Base-by-base conservation (phyloP, 2,329 filamentous ascomycete genomes). In the Cercospora janseana region DNA sequence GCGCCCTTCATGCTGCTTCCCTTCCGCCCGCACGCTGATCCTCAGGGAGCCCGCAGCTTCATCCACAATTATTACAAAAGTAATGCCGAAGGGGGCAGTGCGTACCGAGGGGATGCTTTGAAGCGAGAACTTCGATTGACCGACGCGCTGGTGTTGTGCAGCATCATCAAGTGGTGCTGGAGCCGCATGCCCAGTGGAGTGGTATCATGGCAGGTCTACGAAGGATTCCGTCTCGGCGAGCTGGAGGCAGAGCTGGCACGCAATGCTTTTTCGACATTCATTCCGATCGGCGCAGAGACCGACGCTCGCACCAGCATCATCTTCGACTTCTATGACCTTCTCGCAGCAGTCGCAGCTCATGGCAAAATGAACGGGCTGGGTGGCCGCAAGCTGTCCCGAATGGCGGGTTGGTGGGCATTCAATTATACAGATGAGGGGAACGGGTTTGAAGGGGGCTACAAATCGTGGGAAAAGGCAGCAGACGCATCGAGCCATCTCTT, bases 331-430 rank as follows among this genome's bases (percentile, higher is more conserved):
- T 98, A 97, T 71, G 92, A 97, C 62, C 81, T 98, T 0, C 74
- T 98, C 35, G 84, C 92, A 3, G 89, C 92, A 6, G 83, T 96
- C 61, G 91, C 93, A 26, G 93, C 93, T 10, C 88, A 96, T 64
- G 88, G 88, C 60, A 97, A 97, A 73, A 83, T 77, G 47, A 98
- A 98, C 68, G 93, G 93, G 34, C 81, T 98, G 56, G 88, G 90
- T 54, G 93, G 93, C 20, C 83, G 91, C 57, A 97, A 97, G 69
- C 79, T 98, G 47, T 97, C 93, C 7, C 82, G 93, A 59, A 88
- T 95, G 79, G 93, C 92, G 31, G 90, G 91, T 37, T 98, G 93
- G 93, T 98, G 93, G 93, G 90, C 92, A 1, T 98, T 98, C 67
- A 92, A 96, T 64, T 88, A 94, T 60, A 81, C 78, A 38, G 91